Evolutionary conservation across 441 rosid genomes (phyloP).

Genomic region (Populus hybrid): DNA sequence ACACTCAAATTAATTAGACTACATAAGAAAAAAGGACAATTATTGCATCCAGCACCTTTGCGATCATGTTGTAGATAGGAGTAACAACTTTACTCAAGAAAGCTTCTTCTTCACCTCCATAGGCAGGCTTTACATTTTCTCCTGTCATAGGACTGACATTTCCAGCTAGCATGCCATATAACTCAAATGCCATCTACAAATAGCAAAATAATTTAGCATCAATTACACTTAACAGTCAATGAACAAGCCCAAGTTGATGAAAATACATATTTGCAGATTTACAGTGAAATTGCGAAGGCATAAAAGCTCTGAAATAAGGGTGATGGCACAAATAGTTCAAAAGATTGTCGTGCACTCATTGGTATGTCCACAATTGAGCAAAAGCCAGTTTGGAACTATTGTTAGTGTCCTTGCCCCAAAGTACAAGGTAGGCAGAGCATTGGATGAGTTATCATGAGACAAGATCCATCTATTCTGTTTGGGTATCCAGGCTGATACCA

Average conservation of each 20-base stretch:
- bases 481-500: background rate
- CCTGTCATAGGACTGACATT: constrained; percentile 97
- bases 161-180: constrained; percentile 96
- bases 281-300: background rate
- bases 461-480: background rate
- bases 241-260: background rate
- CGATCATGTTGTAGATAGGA: constrained; percentile 84
- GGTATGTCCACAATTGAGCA: background rate
- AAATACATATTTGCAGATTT: background rate
- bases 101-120: constrained; percentile 98
- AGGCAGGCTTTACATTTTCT: constrained; percentile 91
- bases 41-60: constrained; percentile 40
- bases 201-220: constrained; percentile 14
- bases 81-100: constrained; percentile 87
- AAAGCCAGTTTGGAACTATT: too few relatives aligned
- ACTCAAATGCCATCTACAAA: constrained; percentile 92
- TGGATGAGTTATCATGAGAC: background rate
- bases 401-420: too few relatives aligned
- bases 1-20: constrained; percentile 4
- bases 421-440: background rate
- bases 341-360: background rate
- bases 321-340: background rate
- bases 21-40: background rate
- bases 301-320: background rate
- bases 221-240: background rate